Evolutionary conservation across 306 rosid genomes (phyloP).

Genomic region (Geum urbanum): DNA sequence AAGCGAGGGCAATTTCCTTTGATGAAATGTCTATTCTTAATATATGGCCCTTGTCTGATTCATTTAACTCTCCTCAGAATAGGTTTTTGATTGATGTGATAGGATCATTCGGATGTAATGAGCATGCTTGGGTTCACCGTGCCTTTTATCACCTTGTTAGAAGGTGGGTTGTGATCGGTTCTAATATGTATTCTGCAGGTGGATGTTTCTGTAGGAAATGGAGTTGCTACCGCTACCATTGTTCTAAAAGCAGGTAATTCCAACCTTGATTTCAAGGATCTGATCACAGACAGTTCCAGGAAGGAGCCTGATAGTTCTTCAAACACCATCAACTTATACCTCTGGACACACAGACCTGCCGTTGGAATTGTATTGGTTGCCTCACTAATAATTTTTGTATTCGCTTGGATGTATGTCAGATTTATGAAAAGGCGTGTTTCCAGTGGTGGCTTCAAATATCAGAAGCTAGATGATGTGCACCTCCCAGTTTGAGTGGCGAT

Average conservation of each 20-base stretch:
- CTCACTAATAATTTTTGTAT: conserved; percentile 25
- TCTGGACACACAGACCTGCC: conserved; percentile 22
- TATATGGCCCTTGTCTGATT: not conserved
- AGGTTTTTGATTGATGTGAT: not conserved
- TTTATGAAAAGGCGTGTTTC: conserved; percentile 23
- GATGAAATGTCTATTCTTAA: not conserved
- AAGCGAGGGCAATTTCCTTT: not conserved
- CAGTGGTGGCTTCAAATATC: conserved; percentile 25
- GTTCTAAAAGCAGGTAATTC: conserved; percentile 33
- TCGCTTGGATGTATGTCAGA: conserved; percentile 30
- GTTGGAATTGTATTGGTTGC: conserved; percentile 25
- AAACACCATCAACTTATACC: conserved; percentile 18
- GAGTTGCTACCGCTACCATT: conserved; percentile 25
- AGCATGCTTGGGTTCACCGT: not conserved
- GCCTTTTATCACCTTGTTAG: not conserved
- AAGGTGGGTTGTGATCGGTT: conserved; percentile 20
- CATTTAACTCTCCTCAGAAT: not conserved
- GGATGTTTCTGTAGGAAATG: conserved; percentile 28
- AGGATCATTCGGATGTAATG: not conserved
- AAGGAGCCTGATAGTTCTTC: conserved; percentile 25
- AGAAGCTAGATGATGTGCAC: conserved; percentile 36
- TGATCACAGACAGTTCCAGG: conserved; percentile 14
- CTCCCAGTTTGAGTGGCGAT: conserved; percentile 32
- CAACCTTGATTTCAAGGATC: conserved; percentile 42
- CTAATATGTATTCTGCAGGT: conserved; percentile 24